Percentiles rank a stretch among this genome's conserved stretches.
phyloP scores from a whole-genome alignment of 371 early-diverging fungal species.

The Furculomyces boomerangus region DNA sequence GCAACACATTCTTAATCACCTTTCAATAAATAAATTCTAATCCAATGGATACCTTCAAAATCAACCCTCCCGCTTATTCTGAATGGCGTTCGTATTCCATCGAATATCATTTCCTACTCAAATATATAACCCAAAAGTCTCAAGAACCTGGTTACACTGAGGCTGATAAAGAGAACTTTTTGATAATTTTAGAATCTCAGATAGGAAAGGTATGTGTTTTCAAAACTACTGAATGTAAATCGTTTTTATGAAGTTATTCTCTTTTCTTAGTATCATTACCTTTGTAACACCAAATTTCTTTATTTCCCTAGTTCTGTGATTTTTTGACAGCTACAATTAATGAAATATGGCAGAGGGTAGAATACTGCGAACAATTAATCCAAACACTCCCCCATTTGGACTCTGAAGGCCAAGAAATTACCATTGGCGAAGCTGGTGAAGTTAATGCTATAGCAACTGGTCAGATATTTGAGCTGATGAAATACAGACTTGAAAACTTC shows the following conservation, averaged over 20 bases:
- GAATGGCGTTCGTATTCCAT: constrained; percentile 1
- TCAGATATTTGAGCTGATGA: constrained; percentile 3
- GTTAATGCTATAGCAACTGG: constrained; percentile 3
- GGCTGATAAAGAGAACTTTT: background rate
- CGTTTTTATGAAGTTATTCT: no score
- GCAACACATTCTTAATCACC: no score
- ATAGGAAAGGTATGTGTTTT: background rate
- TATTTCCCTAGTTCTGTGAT: background rate
- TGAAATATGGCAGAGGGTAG: background rate
- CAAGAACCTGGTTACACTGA: background rate
- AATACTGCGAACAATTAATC: constrained; percentile 1
- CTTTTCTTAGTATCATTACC: background rate
- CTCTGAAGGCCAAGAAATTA: constrained; percentile 1
- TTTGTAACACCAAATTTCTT: background rate
- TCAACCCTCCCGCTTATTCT: background rate
- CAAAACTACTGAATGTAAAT: no score
- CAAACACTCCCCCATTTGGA: constrained; percentile 1
- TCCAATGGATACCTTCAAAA: background rate
- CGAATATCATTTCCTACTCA: background rate
- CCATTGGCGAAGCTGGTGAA: constrained; percentile 4
- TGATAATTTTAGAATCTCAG: background rate
- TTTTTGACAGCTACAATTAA: background rate
- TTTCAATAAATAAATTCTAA: no score
- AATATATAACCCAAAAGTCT: background rate
- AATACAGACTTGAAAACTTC: constrained; percentile 3